These are phyloP conservation scores for Sporothrix humicola DNA, from an alignment of 2,329 filamentous ascomycete species.

Conservation along the genomic window DNA sequence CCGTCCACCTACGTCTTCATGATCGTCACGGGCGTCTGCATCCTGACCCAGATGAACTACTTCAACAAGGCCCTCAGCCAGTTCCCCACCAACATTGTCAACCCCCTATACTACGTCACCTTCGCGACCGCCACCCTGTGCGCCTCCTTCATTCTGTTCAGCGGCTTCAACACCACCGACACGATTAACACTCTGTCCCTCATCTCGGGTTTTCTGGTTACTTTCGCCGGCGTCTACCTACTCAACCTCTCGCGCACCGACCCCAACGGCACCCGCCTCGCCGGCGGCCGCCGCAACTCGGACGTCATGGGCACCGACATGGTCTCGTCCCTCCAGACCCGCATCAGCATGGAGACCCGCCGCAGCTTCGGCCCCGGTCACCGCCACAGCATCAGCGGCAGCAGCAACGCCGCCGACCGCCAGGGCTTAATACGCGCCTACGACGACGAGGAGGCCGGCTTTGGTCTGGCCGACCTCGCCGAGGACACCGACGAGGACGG, in stretches of 20 bases:
- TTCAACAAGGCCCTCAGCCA: constrained; percentile 98
- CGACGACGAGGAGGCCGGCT: constrained; percentile 79
- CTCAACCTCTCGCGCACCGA: constrained; percentile 94
- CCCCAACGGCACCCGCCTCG: constrained; percentile 73
- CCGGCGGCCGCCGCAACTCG: constrained; percentile 63
- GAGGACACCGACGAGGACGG: constrained; percentile 75
- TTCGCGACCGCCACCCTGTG: constrained; percentile 94
- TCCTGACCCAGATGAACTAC: constrained; percentile 99
- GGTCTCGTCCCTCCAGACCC: constrained; percentile 85
- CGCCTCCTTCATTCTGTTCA: constrained; percentile 94
- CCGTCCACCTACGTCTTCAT: constrained; percentile 97
- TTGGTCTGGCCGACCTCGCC: constrained; percentile 78
- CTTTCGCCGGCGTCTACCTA: constrained; percentile 93
- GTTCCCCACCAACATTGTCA: constrained; percentile 96
- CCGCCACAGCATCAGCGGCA: constrained; percentile 58
- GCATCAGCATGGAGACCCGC: constrained; percentile 89
- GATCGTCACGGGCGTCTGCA: constrained; percentile 90
- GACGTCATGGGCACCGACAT: constrained; percentile 91
- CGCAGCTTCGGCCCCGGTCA: constrained; percentile 66
- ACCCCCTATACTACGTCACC: constrained; percentile 95
- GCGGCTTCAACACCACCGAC: constrained; percentile 93
- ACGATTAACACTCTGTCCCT: constrained; percentile 90
- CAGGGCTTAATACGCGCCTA: constrained; percentile 87
- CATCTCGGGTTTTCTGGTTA: constrained; percentile 89
- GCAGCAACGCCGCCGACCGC: constrained; percentile 70